Evolutionary conservation across 1,284 basidiomycete species (phyloP), one percentile per base, ranked within the genome.

Genomic region (Schizophyllum amplum): DNA sequence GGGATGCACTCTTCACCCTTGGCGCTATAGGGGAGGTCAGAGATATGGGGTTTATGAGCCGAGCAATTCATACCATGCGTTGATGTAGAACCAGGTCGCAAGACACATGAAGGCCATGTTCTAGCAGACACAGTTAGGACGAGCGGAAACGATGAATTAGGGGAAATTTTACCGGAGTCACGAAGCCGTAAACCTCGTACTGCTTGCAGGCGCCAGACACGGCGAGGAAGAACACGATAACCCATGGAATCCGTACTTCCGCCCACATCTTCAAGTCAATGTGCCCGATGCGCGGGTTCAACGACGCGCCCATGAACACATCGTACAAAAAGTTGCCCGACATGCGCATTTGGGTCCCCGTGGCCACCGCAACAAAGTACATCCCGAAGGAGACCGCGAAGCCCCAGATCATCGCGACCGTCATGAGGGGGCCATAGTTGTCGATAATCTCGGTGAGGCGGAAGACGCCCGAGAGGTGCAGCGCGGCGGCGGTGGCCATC

Each of bases 251-350:
- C 54, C 97, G 85, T 58, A 99, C 96, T 72, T 99, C 96, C 24
- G 93, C 93, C 86, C 95, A 99, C 95, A 99, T 98, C 78, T 99
- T 99, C 68, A 99, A 77, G 73, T 98, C 96, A 64, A 99, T 82
- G 42, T 80, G 78, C 17, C 94, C 94, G 62, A 99, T 82, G 59
- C 96, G 86, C 13, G 97, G 97, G 75, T 98, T 99, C 62, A 99
- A 79, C 55, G 81, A 82, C 46, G 94, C 94, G 52, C 97, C 97
- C 94, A 98, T 98, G 75, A 94, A 96, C 61, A 94, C 87, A 67
- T 97, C 94, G 69, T 97, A 99, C 63, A 95, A 81, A 72, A 91
- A 84, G 74, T 86, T 96, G 54, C 94, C 94, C 17, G 90, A 94
- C 91, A 98, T 96, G 62, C 96, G 83, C 53, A 95, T 86, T 61